Conservation (phyloP, 2,329 filamentous ascomycete genomes). For the Juglanconis oblonga region DNA sequence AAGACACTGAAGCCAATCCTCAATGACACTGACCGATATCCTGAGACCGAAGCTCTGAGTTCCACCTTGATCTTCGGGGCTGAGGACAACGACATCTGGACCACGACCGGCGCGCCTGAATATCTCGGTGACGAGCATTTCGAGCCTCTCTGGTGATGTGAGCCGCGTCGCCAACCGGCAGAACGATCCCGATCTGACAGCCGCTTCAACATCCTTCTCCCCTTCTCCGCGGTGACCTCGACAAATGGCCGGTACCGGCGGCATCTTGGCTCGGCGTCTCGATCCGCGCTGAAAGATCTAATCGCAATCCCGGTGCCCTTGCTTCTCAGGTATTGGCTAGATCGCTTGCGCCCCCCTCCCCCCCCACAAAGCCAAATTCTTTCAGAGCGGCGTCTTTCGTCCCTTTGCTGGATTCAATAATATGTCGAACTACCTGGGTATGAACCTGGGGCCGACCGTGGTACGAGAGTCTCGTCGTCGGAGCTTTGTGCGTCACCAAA, state of each 20-base stretch:
- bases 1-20: neutral
- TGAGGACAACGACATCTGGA: neutral
- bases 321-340: too few relatives aligned
- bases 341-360: too few relatives aligned
- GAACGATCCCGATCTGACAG: too few relatives aligned
- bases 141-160: neutral
- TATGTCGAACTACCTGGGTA: slow-evolving; percentile 19
- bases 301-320: too few relatives aligned
- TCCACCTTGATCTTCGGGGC: neutral
- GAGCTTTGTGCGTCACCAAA: slow-evolving; percentile 36
- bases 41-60: neutral
- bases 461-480: slow-evolving; percentile 39
- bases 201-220: neutral
- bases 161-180: neutral
- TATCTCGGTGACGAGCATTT: neutral
- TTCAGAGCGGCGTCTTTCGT: neutral
- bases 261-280: too few relatives aligned
- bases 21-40: neutral
- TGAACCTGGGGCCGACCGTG: slow-evolving; percentile 7
- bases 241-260: too few relatives aligned
- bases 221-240: neutral
- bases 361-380: too few relatives aligned
- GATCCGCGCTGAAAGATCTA: too few relatives aligned
- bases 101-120: neutral
- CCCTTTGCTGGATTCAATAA: slow-evolving; percentile 9